Conservation (phyloP, 2,329 filamentous ascomycete species). For the Scytalidium lignicola region DNA sequence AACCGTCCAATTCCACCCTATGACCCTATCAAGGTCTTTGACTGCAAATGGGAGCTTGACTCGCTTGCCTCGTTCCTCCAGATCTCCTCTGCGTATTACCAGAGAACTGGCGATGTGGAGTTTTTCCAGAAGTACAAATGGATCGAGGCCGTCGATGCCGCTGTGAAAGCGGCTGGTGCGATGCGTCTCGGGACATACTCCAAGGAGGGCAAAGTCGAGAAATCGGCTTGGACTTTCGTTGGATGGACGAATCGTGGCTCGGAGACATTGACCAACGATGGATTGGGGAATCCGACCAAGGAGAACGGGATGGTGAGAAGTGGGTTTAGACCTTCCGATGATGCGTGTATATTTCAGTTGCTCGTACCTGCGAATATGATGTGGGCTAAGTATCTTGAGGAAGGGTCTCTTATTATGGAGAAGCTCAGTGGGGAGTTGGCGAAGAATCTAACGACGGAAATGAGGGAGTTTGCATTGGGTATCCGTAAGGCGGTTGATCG, state of each 20-base stretch:
- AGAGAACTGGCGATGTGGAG: conserved; percentile 61
- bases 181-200: conserved; percentile 74
- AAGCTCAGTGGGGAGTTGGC: conserved; percentile 39
- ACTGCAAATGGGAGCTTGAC: conserved; percentile 96
- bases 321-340: conserved; percentile 87
- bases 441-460: conserved; percentile 45
- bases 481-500: conserved; percentile 65
- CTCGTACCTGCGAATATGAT: conserved; percentile 88
- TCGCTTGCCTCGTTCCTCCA: conserved; percentile 82
- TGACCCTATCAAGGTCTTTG: conserved; percentile 68
- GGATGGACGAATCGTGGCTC: conserved; percentile 68
- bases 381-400: conserved; percentile 59
- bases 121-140: conserved; percentile 72
- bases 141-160: conserved; percentile 63
- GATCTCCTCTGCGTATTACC: conserved; percentile 73
- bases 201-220: conserved; percentile 47
- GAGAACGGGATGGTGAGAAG: conserved; percentile 75
- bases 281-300: conserved; percentile 74
- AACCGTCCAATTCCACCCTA: conserved; percentile 66
- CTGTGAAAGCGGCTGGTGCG: conserved; percentile 63
- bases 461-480: conserved; percentile 52
- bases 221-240: conserved; percentile 68
- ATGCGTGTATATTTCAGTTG: conserved; percentile 75
- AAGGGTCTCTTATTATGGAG: conserved; percentile 46
- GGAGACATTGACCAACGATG: conserved; percentile 74